Percentiles rank a stretch among this genome's conserved stretches.
phyloP scores from a whole-genome alignment of 768 basidiomycete species.

The Cytidiella melzeri region DNA sequence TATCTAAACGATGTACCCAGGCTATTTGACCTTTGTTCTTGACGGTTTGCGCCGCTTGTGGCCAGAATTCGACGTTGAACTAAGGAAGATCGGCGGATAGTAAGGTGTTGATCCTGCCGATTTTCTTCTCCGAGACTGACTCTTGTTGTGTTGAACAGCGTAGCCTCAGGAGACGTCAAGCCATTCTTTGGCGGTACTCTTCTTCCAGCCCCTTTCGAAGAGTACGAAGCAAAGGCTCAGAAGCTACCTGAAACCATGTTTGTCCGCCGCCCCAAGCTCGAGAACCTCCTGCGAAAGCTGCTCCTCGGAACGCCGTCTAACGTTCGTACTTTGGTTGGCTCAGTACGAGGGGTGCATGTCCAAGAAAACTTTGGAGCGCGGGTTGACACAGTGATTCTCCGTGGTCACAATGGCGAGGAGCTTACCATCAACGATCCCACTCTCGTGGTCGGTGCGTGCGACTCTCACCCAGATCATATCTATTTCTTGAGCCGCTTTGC shows the following conservation, averaged over 20 bases:
- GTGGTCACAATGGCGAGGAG: slow-evolving; percentile 3
- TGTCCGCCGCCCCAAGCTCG: slow-evolving; percentile 8
- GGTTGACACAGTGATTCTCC: slow-evolving; percentile 3
- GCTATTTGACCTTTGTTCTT: slow-evolving; percentile 12
- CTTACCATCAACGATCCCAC: slow-evolving; percentile 10
- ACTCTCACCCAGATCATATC: background rate
- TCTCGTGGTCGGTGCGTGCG: slow-evolving; percentile 8
- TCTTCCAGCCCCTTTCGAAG: slow-evolving; percentile 10
- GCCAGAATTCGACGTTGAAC: slow-evolving; percentile 11
- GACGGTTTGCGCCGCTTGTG: slow-evolving; percentile 10
- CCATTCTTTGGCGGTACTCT: slow-evolving; percentile 12
- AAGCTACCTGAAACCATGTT: slow-evolving; percentile 11
- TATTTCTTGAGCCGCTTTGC: background rate
- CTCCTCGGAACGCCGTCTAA: slow-evolving; percentile 3
- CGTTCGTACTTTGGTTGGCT: slow-evolving; percentile 8
- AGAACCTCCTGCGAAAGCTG: slow-evolving; percentile 11
- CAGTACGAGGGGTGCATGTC: slow-evolving; percentile 2
- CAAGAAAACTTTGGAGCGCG: background rate
- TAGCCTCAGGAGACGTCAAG: slow-evolving; percentile 12
- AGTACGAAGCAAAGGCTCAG: slow-evolving; percentile 7
- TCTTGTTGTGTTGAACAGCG: background rate
- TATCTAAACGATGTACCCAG: background rate
- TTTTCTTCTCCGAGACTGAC: background rate
- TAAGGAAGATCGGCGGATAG: slow-evolving; percentile 6
- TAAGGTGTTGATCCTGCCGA: background rate